phyloP scores from a whole-genome alignment of 192 early-diverging fungal species.

The Coemansia sp. region DNA sequence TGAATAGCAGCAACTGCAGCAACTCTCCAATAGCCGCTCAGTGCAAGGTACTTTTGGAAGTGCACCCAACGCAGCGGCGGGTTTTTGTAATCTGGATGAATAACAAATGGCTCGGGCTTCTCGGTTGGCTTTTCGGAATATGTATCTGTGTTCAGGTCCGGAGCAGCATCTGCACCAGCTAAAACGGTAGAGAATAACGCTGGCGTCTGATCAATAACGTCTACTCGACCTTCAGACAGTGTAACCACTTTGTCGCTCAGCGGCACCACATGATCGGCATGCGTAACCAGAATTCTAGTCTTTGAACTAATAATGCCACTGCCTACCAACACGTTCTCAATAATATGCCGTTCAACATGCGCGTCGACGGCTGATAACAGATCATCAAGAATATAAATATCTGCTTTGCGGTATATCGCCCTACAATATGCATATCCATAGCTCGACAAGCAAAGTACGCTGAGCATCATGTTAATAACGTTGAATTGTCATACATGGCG shows the following conservation, averaged over 20 bases:
- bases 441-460: too few species aligned
- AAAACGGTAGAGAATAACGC: background rate
- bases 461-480: too few species aligned
- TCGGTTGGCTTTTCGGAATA: background rate
- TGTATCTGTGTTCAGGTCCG: background rate
- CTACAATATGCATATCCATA: too few species aligned
- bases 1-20: constrained; percentile 4
- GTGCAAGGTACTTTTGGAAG: background rate
- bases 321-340: constrained; percentile 45
- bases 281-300: constrained; percentile 49
- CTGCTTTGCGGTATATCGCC: constrained; percentile 60
- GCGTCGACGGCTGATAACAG: constrained; percentile 67
- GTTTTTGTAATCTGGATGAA: constrained; percentile 1
- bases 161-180: background rate
- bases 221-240: constrained; percentile 2
- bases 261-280: constrained; percentile 38
- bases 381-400: constrained; percentile 70
- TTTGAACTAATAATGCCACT: constrained; percentile 35
- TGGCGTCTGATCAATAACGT: constrained; percentile 7
- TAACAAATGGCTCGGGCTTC: background rate
- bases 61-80: constrained; percentile 1
- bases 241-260: constrained; percentile 19
- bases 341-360: constrained; percentile 56
- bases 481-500: background rate
- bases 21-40: constrained; percentile 19